phyloP scores from a whole-genome alignment of 768 basidiomycete genomes.

The Clitopilus passeckerianus region DNA sequence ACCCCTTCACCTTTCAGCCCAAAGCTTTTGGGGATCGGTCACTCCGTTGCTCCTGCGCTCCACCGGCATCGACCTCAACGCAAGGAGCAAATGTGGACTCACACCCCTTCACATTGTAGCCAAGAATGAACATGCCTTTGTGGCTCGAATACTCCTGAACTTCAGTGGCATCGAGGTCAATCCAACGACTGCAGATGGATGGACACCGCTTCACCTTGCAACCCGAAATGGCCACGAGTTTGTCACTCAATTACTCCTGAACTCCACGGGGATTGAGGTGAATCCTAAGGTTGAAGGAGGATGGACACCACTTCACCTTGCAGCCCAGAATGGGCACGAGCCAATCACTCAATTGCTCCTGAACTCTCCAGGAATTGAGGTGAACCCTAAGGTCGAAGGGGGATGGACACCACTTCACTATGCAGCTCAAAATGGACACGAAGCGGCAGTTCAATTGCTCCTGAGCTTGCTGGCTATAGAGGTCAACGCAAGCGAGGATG shows the following conservation, averaged over 20 bases:
- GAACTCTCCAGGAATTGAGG: not conserved
- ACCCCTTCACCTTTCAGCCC: too few relatives aligned
- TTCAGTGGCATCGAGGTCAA: not conserved
- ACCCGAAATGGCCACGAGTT: not conserved
- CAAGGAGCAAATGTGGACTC: too few relatives aligned
- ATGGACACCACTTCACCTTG: not conserved
- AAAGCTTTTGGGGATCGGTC: too few relatives aligned
- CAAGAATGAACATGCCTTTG: not conserved
- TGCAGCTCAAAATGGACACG: not conserved
- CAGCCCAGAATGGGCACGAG: not conserved
- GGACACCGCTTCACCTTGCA: not conserved
- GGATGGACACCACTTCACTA: not conserved
- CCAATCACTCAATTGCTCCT: not conserved
- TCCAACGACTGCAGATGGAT: not conserved
- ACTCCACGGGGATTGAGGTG: not conserved
- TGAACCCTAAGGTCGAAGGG: not conserved
- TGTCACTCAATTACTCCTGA: not conserved
- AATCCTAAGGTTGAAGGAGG: not conserved
- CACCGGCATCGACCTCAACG: too few relatives aligned
- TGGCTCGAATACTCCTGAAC: not conserved
- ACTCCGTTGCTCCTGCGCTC: too few relatives aligned
- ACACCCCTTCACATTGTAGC: not conserved
- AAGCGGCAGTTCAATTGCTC: not conserved
- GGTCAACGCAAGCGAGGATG: not conserved
- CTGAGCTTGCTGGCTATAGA: too few relatives aligned